Evolutionary conservation across 2,329 filamentous ascomycete genomes (phyloP).

Genomic region (Hypoxylon sp.): DNA sequence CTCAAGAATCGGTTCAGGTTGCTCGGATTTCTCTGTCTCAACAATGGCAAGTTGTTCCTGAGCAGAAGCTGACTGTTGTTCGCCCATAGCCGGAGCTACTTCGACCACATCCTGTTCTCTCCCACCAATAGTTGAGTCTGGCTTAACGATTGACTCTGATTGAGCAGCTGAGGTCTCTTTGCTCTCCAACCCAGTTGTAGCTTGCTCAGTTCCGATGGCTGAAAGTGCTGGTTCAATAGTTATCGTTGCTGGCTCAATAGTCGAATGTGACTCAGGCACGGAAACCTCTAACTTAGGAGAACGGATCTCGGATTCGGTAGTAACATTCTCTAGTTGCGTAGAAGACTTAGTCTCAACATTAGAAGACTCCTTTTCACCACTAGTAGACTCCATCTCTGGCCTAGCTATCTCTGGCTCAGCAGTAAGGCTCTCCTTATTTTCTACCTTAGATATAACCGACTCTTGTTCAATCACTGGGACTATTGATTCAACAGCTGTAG

Average conservation of each 20-base stretch:
- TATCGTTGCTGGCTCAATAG: not conserved
- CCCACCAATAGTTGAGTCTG: conserved; percentile 21
- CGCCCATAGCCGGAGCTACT: not conserved
- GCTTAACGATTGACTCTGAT: conserved; percentile 12
- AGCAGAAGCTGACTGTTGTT: conserved; percentile 7
- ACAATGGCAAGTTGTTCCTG: conserved; percentile 2
- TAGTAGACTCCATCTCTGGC: not conserved
- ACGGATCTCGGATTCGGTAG: not conserved
- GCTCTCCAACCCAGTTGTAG: not conserved
- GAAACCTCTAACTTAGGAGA: not conserved
- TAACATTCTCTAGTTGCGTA: not conserved
- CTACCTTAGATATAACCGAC: not conserved
- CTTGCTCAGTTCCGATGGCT: conserved; percentile 3
- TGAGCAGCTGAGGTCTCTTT: conserved; percentile 3
- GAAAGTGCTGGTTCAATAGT: conserved; percentile 7
- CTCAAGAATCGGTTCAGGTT: conserved; percentile 26
- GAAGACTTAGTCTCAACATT: not conserved
- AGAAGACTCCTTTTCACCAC: conserved; percentile 3
- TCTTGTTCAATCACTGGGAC: not conserved
- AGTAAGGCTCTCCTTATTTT: conserved; percentile 1
- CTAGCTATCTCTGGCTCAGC: conserved; percentile 8
- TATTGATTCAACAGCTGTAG: not conserved
- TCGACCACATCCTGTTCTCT: conserved; percentile 4
- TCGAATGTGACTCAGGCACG: not conserved
- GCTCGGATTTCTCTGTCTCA: conserved; percentile 27